Conservation (phyloP, 108 stramenopile species). For the Aurantiochytrium sp. region DNA sequence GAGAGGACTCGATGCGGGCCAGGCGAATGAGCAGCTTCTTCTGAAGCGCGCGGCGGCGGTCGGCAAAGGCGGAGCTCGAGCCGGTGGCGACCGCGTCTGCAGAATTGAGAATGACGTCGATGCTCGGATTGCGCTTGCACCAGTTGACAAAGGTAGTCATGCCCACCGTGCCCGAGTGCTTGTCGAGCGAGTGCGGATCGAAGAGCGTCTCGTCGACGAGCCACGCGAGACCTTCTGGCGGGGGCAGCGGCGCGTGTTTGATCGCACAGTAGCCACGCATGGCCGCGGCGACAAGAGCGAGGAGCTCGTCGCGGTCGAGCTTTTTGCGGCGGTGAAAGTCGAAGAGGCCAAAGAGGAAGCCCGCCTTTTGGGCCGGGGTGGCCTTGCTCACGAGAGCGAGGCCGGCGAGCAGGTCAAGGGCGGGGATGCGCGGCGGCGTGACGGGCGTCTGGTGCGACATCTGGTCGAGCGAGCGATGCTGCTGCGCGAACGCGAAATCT, state of each 20-base stretch:
- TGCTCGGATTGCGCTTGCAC: background rate
- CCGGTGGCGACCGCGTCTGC: background rate
- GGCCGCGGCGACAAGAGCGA: background rate
- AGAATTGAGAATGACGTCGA: background rate
- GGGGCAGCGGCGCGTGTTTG: background rate
- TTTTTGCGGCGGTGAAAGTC: background rate
- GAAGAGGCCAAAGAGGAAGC: slow-evolving; percentile 21
- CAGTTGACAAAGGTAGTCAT: background rate
- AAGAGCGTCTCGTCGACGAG: background rate
- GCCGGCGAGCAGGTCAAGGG: background rate
- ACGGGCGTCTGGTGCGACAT: background rate
- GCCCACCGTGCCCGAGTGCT: background rate
- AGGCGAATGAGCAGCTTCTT: background rate
- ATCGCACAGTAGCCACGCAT: slow-evolving; percentile 7
- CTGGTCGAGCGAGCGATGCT: background rate
- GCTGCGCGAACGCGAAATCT: background rate
- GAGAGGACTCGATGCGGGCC: background rate
- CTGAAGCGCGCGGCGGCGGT: background rate
- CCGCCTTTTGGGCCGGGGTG: background rate
- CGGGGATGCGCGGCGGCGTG: background rate
- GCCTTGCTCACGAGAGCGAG: background rate
- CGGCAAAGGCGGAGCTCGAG: background rate
- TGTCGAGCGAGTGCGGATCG: background rate
- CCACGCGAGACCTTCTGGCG: background rate
- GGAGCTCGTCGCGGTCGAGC: background rate